Conservation (phyloP, 1,139 yeast genomes). For the Casaregolazyma lundiana region DNA sequence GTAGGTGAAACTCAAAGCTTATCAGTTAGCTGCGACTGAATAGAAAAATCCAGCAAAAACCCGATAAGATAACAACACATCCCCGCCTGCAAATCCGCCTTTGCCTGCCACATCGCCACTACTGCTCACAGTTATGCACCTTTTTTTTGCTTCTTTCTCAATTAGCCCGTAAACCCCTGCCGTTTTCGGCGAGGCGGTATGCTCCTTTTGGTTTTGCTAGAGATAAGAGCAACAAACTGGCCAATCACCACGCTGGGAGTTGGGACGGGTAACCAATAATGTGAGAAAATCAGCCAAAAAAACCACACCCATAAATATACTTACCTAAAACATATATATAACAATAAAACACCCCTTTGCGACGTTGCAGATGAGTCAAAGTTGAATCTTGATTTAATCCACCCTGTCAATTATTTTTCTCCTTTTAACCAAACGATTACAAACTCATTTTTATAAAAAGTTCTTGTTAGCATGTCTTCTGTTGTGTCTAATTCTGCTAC, state of each 20-base stretch:
- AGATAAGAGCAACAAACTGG: slow-evolving; percentile 3
- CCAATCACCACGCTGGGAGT: slow-evolving; percentile 1
- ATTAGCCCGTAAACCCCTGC: not conserved
- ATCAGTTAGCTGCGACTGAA: not conserved
- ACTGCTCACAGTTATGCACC: too few relatives aligned
- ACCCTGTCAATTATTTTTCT: not conserved
- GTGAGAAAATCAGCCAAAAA: not conserved
- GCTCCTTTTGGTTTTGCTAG: not conserved
- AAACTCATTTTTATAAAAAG: not conserved
- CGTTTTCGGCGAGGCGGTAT: not conserved
- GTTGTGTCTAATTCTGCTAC: slow-evolving; percentile 31
- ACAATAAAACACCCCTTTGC: not conserved
- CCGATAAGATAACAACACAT: not conserved
- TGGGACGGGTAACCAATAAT: slow-evolving; percentile 4
- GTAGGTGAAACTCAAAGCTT: too few relatives aligned
- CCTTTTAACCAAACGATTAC: not conserved
- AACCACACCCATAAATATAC: not conserved
- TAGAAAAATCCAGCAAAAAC: too few relatives aligned
- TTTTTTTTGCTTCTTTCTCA: not conserved
- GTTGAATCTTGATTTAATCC: slow-evolving; percentile 1
- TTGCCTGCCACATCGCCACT: not conserved
- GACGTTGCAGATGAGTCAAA: not conserved
- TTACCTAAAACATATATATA: slow-evolving; percentile 6
- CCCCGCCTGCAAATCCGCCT: not conserved
- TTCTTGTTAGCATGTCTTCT: slow-evolving; percentile 9